These are phyloP conservation scores for Cokeromyces recurvatus DNA, from an alignment of 371 early-diverging fungal genomes.

Conservation along the genomic window DNA sequence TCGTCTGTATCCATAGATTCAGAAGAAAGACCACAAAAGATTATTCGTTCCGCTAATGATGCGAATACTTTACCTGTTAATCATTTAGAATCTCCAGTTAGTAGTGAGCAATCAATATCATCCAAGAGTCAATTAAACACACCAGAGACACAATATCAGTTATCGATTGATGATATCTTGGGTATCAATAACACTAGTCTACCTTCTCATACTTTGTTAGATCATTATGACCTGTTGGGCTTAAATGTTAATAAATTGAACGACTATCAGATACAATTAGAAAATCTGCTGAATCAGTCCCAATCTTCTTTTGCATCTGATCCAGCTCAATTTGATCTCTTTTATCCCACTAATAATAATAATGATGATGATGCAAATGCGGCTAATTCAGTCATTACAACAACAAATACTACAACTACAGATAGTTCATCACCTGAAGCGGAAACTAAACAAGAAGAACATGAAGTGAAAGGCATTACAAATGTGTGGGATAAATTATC, in stretches of 20 bases:
- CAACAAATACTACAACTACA: too few species aligned
- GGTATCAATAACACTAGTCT: background rate
- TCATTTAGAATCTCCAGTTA: slow-evolving; percentile 6
- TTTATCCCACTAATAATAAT: slow-evolving; percentile 7
- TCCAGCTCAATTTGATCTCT: slow-evolving; percentile 24
- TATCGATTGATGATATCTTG: slow-evolving; percentile 14
- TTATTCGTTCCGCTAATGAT: too few species aligned
- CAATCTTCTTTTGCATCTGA: slow-evolving; percentile 7
- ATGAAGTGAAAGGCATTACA: slow-evolving; percentile 42
- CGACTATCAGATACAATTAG: slow-evolving; percentile 4
- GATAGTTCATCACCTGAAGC: background rate
- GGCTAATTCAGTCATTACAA: too few species aligned
- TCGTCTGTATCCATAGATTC: slow-evolving; percentile 1
- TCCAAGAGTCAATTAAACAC: slow-evolving; percentile 16
- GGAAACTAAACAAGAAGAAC: slow-evolving; percentile 15
- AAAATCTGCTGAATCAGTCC: slow-evolving; percentile 8
- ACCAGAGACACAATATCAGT: slow-evolving; percentile 4
- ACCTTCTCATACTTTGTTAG: slow-evolving; percentile 11
- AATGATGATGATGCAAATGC: too few species aligned
- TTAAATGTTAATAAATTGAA: too few species aligned
- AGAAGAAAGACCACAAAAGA: slow-evolving; percentile 20
- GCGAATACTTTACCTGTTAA: background rate
- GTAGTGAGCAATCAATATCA: slow-evolving; percentile 2
- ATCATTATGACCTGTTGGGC: too few species aligned
- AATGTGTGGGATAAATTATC: slow-evolving; percentile 52